These are phyloP conservation scores for Exophiala dermatitidis DNA, from an alignment of 2,329 filamentous ascomycete species.

Conservation along the genomic window DNA sequence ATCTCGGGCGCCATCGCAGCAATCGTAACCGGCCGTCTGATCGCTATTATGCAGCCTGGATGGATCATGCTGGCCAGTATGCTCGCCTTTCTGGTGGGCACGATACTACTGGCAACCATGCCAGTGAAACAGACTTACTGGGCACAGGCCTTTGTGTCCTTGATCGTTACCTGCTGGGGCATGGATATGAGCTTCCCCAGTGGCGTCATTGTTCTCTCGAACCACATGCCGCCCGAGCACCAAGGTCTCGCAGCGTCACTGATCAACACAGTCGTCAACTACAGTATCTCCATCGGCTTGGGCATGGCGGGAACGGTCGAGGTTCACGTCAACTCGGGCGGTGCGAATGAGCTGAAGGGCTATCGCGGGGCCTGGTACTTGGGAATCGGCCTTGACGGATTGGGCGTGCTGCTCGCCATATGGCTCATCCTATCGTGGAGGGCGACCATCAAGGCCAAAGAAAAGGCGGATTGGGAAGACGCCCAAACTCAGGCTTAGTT, in stretches of 20 bases:
- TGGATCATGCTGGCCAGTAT: constrained; percentile 21
- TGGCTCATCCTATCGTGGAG: constrained; percentile 11
- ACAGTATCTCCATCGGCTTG: constrained; percentile 38
- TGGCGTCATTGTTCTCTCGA: constrained; percentile 36
- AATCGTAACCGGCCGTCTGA: constrained; percentile 21
- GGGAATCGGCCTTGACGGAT: constrained; percentile 34
- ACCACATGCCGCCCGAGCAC: constrained; percentile 34
- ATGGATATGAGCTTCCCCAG: constrained; percentile 41
- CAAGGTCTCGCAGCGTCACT: constrained; percentile 37
- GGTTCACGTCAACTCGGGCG: constrained; percentile 33
- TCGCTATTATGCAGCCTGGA: constrained; percentile 15
- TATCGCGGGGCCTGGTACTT: constrained; percentile 37
- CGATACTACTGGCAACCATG: constrained; percentile 15
- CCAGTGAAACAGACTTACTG: constrained; percentile 48
- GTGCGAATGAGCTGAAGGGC: constrained; percentile 31
- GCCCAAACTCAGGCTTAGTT: constrained; percentile 4
- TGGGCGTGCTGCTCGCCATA: constrained; percentile 14
- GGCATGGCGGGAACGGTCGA: constrained; percentile 41
- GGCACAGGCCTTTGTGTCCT: constrained; percentile 52
- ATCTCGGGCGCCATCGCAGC: constrained; percentile 31
- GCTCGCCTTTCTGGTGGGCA: constrained; percentile 15
- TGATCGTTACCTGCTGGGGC: constrained; percentile 44
- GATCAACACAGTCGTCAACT: constrained; percentile 39
- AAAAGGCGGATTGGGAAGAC: constrained; percentile 8
- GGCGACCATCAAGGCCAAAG: constrained; percentile 8